Evolutionary conservation across 2,329 filamentous ascomycete species (phyloP), one percentile per base, ranked within the genome.

Genomic region (Trichoderma afroharzianum): DNA sequence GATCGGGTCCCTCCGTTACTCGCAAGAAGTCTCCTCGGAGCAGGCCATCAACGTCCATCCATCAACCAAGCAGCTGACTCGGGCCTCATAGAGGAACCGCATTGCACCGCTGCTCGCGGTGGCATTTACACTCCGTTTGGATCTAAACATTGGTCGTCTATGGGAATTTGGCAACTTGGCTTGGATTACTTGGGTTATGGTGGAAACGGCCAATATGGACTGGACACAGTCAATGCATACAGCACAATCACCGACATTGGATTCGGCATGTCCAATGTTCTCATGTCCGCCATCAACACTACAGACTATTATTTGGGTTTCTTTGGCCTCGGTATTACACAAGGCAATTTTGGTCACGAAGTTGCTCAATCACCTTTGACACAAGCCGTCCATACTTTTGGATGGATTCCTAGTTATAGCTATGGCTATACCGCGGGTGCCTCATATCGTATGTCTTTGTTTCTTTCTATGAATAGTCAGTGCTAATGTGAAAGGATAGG

Each of bases 341-440:
- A 85, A 15, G 86, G 87, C 62, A 85, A 82, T 39, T 90, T 91
- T 74, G 82, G 82, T 14, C 78, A 81, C 72, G 81, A 81, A 77
- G 78, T 86, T 71, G 82, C 86, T 78, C 80, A 87, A 75, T 82
- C 87, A 76, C 80, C 87, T 71, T 77, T 90, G 76, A 81, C 87
- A 74, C 80, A 90, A 77, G 81, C 91, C 66, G 87, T 92, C 57
- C 86, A 90, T 76, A 80, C 85, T 12, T 84, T 86, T 71, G 87
- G 87, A 9, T 82, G 81, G 71, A 92, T 94, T 62, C 90, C 91
- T 1, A 93, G 92, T 78, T 85, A 93, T 73, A 92, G 90, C 55
- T 94, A 92, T 78, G 91, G 90, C 66, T 94, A 91, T 78, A 94
- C 92, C 4, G 92, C 92, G 53, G 92, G 92, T 18, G 91, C 91